phyloP scores from a whole-genome alignment of 176 grass and related monocot genomes.

The Bromus sterilis region DNA sequence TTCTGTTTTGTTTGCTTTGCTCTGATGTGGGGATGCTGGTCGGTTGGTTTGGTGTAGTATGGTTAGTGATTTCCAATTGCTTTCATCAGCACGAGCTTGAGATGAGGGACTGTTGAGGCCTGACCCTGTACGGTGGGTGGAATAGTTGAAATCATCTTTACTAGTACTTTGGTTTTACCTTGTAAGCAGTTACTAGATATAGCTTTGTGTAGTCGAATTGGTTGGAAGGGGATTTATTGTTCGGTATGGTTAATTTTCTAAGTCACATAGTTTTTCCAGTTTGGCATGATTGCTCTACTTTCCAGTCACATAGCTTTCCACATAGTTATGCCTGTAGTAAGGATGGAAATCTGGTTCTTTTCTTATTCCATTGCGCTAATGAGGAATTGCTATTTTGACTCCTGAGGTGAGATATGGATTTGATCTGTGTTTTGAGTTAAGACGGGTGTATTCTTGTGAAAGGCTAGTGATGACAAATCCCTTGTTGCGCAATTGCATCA shows the following conservation, averaged over 20 bases:
- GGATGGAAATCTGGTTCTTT: not conserved
- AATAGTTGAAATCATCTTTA: too few relatives aligned
- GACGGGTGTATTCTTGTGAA: not conserved
- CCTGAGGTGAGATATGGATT: not conserved
- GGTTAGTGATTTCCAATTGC: not conserved
- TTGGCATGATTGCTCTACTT: not conserved
- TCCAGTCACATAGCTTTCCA: too few relatives aligned
- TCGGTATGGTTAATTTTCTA: not conserved
- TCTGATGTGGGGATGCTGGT: not conserved
- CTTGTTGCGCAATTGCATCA: not conserved
- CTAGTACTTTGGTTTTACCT: too few relatives aligned
- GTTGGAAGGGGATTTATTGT: not conserved
- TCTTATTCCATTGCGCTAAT: not conserved
- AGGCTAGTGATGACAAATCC: not conserved
- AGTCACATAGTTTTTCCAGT: not conserved
- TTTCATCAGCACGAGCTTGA: not conserved
- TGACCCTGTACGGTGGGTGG: not conserved
- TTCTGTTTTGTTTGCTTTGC: not conserved
- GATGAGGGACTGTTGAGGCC: not conserved
- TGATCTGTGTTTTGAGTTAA: not conserved
- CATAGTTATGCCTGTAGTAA: too few relatives aligned
- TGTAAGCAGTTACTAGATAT: too few relatives aligned
- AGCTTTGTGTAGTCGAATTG: not conserved
- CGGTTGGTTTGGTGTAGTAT: not conserved
- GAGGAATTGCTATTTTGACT: constrained; percentile 8